A percentile compares a stretch with the other conserved stretches of the same genome.
These are phyloP conservation scores for Neopestalotiopsis rosae DNA, from an alignment of 2,329 filamentous ascomycete species.

Conservation along the genomic window DNA sequence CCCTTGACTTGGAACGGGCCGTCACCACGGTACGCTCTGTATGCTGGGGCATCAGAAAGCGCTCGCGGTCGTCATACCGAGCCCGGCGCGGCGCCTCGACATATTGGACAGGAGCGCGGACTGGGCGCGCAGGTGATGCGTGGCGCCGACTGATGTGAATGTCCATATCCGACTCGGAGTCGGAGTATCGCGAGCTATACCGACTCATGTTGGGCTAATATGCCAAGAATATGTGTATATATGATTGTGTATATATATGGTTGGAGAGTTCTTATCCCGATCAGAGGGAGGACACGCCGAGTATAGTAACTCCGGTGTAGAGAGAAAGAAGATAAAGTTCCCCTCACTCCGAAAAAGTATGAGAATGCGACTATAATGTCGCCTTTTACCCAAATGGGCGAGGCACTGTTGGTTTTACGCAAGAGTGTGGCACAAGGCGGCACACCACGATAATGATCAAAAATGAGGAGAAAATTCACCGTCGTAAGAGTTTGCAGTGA, in stretches of 20 bases:
- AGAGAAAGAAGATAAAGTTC: background rate
- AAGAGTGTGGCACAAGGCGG: background rate
- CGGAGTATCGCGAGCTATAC: slow-evolving; percentile 38
- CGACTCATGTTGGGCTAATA: slow-evolving; percentile 31
- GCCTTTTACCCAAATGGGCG: background rate
- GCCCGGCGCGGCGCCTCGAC: slow-evolving; percentile 46
- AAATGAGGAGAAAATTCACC: background rate
- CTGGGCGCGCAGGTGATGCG: slow-evolving; percentile 35
- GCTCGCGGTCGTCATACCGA: slow-evolving; percentile 47
- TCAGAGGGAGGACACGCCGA: background rate
- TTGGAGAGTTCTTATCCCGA: background rate
- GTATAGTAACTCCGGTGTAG: background rate
- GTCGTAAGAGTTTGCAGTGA: background rate
- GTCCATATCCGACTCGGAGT: slow-evolving; percentile 61
- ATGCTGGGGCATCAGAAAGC: slow-evolving; percentile 45
- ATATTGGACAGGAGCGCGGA: slow-evolving; percentile 44
- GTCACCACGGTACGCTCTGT: slow-evolving; percentile 54
- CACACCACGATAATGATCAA: background rate
- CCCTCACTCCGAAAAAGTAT: background rate
- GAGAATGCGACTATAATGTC: background rate
- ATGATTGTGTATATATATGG: background rate
- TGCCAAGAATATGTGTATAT: background rate
- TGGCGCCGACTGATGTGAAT: slow-evolving; percentile 51
- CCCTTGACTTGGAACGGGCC: slow-evolving; percentile 49
- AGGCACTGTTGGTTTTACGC: background rate